Conservation (phyloP, 345 rosid genomes). For the Psidium friedrichsthalianum region DNA sequence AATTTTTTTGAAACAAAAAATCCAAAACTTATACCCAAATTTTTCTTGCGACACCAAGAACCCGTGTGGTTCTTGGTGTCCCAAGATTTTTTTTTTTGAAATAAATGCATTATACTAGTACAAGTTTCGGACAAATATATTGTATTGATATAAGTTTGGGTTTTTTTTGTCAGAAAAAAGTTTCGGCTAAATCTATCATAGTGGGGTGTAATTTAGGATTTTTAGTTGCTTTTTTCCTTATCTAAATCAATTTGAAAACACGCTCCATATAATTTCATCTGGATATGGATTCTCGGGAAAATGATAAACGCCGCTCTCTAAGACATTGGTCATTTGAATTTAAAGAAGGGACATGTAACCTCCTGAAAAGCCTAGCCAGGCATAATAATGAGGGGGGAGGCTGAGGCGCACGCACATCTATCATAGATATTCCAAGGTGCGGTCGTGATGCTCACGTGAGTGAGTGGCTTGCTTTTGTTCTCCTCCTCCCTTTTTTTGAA, state of each 20-base stretch:
- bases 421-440: slow-evolving; percentile 5
- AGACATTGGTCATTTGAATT: background rate
- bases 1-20: too few species aligned
- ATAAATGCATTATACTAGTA: too few species aligned
- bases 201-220: too few species aligned
- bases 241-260: background rate
- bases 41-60: too few species aligned
- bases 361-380: slow-evolving; percentile 12
- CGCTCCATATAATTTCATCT: background rate
- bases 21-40: too few species aligned
- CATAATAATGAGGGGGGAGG: slow-evolving; percentile 16
- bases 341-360: background rate
- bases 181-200: too few species aligned
- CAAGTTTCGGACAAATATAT: too few species aligned
- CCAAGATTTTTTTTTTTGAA: too few species aligned
- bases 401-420: background rate
- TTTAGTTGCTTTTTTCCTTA: too few species aligned
- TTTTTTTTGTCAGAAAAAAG: too few species aligned
- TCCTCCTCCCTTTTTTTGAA: background rate
- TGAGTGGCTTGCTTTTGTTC: background rate
- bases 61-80: too few species aligned
- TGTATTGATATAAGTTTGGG: too few species aligned
- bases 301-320: background rate
- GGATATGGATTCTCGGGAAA: background rate
- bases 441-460: slow-evolving; percentile 40